A percentile compares a stretch with the other conserved stretches of the same genome.
Evolutionary conservation across 2,329 filamentous ascomycete genomes (phyloP).

Genomic region (Claviceps citrina): DNA sequence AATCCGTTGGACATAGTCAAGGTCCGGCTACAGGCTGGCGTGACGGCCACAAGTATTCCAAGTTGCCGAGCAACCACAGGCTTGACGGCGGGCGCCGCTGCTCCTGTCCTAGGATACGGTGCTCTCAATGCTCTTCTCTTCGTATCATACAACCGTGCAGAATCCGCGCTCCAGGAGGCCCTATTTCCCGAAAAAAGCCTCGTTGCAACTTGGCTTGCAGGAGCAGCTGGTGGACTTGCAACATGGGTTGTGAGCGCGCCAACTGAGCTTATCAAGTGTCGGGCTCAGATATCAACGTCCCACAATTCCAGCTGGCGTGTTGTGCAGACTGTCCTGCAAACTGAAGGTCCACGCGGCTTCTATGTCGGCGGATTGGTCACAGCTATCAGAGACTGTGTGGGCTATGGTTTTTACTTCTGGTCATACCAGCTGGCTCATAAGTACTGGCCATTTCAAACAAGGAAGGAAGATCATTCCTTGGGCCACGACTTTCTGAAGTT

Average conservation of each 20-base stretch:
- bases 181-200: constrained; percentile 28
- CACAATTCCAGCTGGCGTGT: constrained; percentile 46
- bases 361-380: constrained; percentile 75
- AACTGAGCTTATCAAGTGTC: constrained; percentile 82
- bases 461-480: constrained; percentile 10
- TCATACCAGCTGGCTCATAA: constrained; percentile 66
- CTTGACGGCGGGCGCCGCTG: constrained; percentile 53
- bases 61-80: constrained; percentile 17
- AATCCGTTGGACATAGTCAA: constrained; percentile 63
- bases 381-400: constrained; percentile 67
- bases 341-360: constrained; percentile 49
- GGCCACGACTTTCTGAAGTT: constrained; percentile 43
- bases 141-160: constrained; percentile 76
- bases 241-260: constrained; percentile 78
- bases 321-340: constrained; percentile 42
- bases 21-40: constrained; percentile 51
- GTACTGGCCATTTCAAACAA: constrained; percentile 27
- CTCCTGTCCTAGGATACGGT: constrained; percentile 78
- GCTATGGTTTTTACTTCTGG: constrained; percentile 98
- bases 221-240: constrained; percentile 65
- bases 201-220: constrained; percentile 60
- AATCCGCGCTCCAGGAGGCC: constrained; percentile 22
- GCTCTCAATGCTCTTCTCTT: constrained; percentile 84
- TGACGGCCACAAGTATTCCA: constrained; percentile 5
- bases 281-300: constrained; percentile 50